phyloP scores from a whole-genome alignment of 208 protist species.

The Kentomonas sorsogonicus region DNA sequence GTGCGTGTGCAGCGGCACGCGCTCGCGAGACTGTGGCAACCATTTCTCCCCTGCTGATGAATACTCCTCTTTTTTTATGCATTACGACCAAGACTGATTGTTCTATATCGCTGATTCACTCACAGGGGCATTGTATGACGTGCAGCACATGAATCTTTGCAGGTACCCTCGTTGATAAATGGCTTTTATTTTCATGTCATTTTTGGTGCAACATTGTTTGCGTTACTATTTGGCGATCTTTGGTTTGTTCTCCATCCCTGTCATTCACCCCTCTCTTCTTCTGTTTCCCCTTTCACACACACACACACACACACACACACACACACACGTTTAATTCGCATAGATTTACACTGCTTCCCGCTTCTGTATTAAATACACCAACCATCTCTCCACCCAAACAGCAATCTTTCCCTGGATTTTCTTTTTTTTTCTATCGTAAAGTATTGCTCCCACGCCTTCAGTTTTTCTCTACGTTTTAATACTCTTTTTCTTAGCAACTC shows the following conservation, averaged over 20 bases:
- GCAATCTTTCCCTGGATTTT: too few species aligned
- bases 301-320: too few species aligned
- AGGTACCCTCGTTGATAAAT: background rate
- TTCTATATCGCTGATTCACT: too few species aligned
- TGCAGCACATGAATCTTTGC: too few species aligned
- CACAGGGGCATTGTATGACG: too few species aligned
- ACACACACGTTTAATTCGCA: too few species aligned
- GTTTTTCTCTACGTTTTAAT: slow-evolving; percentile 2
- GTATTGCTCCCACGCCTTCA: background rate
- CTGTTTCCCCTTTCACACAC: too few species aligned
- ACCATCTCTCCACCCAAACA: too few species aligned
- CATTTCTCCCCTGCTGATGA: background rate
- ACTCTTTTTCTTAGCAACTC: background rate
- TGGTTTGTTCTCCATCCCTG: background rate
- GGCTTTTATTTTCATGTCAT: background rate
- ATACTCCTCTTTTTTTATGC: slow-evolving; percentile 2
- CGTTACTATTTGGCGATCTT: background rate
- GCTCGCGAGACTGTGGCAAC: background rate
- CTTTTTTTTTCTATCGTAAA: background rate
- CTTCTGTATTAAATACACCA: too few species aligned
- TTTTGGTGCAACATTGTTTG: background rate
- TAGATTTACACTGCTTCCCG: too few species aligned
- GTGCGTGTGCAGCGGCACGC: background rate
- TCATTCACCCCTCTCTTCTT: too few species aligned
- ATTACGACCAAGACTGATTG: too few species aligned